phyloP scores from a whole-genome alignment of 2,329 filamentous ascomycete genomes.

The Emergomyces africanus region DNA sequence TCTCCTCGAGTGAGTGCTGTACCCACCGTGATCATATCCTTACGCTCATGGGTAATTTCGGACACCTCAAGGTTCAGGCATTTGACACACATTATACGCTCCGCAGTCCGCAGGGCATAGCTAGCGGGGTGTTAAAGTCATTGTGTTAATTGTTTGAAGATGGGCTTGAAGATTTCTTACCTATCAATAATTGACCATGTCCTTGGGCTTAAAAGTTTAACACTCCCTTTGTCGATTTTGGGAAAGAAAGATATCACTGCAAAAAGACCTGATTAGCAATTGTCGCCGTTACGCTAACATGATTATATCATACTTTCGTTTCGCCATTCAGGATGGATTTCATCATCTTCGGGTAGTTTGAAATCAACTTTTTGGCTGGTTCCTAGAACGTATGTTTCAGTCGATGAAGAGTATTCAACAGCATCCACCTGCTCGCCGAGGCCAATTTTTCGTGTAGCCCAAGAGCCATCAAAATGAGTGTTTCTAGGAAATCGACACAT shows the following conservation, averaged over 20 bases:
- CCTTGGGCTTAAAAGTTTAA: slow-evolving; percentile 67
- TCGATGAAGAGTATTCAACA: slow-evolving; percentile 63
- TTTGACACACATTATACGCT: slow-evolving; percentile 70
- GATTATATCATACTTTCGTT: slow-evolving; percentile 43
- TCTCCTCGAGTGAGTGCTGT: slow-evolving; percentile 81
- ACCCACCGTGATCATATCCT: slow-evolving; percentile 69
- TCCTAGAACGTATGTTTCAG: slow-evolving; percentile 62
- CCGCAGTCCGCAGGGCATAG: slow-evolving; percentile 57
- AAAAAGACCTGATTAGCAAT: slow-evolving; percentile 9
- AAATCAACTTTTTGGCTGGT: slow-evolving; percentile 59
- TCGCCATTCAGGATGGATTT: slow-evolving; percentile 69
- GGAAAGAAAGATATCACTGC: slow-evolving; percentile 48
- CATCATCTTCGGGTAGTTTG: slow-evolving; percentile 73
- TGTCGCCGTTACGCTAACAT: not conserved
- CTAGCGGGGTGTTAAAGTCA: slow-evolving; percentile 16
- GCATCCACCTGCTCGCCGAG: slow-evolving; percentile 58
- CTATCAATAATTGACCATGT: slow-evolving; percentile 71
- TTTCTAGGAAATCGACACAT: slow-evolving; percentile 59
- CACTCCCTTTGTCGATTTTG: slow-evolving; percentile 53
- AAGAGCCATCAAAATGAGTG: slow-evolving; percentile 61
- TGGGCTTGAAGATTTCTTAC: slow-evolving; percentile 13
- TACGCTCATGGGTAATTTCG: slow-evolving; percentile 77
- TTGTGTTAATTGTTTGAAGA: not conserved
- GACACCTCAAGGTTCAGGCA: slow-evolving; percentile 79
- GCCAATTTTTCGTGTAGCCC: slow-evolving; percentile 59